Percentiles rank a stretch among this genome's conserved stretches.
Evolutionary conservation across 2,329 filamentous ascomycete species (phyloP).

Genomic region (Colletotrichum sp.): DNA sequence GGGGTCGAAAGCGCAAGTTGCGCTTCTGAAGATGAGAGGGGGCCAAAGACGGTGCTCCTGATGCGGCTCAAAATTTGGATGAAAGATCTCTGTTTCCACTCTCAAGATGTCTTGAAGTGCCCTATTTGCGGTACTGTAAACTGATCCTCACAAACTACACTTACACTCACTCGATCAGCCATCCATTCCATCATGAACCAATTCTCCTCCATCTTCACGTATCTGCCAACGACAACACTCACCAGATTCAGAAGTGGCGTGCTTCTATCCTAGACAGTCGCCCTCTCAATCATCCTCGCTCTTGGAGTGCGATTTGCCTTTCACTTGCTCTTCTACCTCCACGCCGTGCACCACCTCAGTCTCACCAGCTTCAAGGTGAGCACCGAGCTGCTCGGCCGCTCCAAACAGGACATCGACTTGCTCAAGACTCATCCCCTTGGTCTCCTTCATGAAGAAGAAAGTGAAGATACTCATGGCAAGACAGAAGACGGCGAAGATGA

Average conservation of each 20-base stretch:
- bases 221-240: background rate
- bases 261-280: background rate
- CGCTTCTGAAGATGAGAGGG: background rate
- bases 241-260: fast-evolving
- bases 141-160: background rate
- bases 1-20: background rate
- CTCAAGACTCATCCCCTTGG: background rate
- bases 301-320: background rate
- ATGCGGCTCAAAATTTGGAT: no score
- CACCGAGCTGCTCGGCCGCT: fast-evolving
- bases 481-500: conserved; percentile 56
- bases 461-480: conserved; percentile 40
- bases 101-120: background rate
- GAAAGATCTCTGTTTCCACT: background rate
- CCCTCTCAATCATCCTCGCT: background rate
- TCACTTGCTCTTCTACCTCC: background rate
- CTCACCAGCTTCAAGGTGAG: background rate
- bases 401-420: background rate
- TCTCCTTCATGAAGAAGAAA: background rate
- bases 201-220: background rate
- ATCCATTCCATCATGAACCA: background rate
- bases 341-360: background rate
- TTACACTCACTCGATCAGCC: background rate
- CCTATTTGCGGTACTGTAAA: no score
- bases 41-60: background rate